Conservation (phyloP, 345 rosid genomes). For the Citrus unshiu region DNA sequence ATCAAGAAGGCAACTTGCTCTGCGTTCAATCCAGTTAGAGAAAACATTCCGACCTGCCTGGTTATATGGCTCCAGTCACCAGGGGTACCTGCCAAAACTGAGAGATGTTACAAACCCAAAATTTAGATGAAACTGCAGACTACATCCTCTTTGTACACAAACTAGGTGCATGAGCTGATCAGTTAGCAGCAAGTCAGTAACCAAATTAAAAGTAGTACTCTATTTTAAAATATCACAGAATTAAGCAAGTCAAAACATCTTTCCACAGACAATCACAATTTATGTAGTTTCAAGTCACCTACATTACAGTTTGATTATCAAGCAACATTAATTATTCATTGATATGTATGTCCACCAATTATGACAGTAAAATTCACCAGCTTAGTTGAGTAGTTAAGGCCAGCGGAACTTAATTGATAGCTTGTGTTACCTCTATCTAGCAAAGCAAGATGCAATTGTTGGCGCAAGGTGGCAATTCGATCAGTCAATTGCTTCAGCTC, state of each 20-base stretch:
- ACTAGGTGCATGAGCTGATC: not conserved
- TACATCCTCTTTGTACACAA: not conserved
- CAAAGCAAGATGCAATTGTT: slow-evolving; percentile 36
- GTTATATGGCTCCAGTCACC: slow-evolving; percentile 61
- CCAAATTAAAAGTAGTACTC: not conserved
- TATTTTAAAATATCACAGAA: too few species aligned
- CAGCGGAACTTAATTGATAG: not conserved
- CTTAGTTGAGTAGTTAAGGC: not conserved
- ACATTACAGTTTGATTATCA: not conserved
- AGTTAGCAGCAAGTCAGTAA: not conserved
- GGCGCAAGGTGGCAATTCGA: slow-evolving; percentile 40
- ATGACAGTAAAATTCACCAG: not conserved
- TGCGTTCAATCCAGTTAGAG: slow-evolving; percentile 42
- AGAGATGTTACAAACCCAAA: not conserved
- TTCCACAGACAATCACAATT: not conserved
- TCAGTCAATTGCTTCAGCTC: slow-evolving; percentile 47
- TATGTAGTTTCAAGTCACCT: not conserved
- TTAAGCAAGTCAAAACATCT: not conserved
- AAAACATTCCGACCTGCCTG: slow-evolving; percentile 49
- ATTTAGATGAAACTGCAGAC: not conserved
- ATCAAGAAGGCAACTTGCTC: slow-evolving; percentile 46
- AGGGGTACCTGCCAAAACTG: slow-evolving; percentile 40
- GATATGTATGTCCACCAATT: not conserved
- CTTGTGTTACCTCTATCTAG: slow-evolving; percentile 37
- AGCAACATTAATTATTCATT: not conserved